These are phyloP conservation scores for Tuber brumale DNA, from an alignment of 495 filamentous ascomycete species.

Conservation along the genomic window DNA sequence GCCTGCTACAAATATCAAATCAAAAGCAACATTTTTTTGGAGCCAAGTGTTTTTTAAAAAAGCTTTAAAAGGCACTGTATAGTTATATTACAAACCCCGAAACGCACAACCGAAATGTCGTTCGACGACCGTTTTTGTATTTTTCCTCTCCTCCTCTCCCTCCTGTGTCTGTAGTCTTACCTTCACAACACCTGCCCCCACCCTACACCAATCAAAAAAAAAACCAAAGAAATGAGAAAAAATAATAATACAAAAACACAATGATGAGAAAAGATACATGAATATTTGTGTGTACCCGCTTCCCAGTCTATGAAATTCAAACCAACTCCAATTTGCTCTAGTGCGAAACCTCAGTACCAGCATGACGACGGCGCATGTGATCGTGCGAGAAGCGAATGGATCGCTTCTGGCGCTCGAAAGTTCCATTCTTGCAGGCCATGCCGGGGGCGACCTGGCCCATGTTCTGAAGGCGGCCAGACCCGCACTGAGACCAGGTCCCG, in stretches of 20 bases:
- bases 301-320: background rate
- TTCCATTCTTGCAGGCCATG: constrained; percentile 16
- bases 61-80: background rate
- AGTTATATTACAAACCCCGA: background rate
- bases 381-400: constrained; percentile 28
- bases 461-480: background rate
- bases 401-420: constrained; percentile 14
- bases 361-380: constrained; percentile 32
- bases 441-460: constrained; percentile 13
- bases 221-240: background rate
- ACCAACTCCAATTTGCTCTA: background rate
- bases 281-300: background rate
- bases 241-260: background rate
- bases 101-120: background rate
- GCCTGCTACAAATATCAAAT: no score
- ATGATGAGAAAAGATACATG: background rate
- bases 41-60: background rate
- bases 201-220: background rate
- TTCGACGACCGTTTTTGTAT: background rate
- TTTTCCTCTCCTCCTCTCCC: background rate
- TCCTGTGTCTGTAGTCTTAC: background rate
- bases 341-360: background rate
- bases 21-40: no score
- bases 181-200: background rate
- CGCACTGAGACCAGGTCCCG: constrained; percentile 24